Conservation (phyloP, 2,329 filamentous ascomycete species). For the Exophiala mesophila region DNA sequence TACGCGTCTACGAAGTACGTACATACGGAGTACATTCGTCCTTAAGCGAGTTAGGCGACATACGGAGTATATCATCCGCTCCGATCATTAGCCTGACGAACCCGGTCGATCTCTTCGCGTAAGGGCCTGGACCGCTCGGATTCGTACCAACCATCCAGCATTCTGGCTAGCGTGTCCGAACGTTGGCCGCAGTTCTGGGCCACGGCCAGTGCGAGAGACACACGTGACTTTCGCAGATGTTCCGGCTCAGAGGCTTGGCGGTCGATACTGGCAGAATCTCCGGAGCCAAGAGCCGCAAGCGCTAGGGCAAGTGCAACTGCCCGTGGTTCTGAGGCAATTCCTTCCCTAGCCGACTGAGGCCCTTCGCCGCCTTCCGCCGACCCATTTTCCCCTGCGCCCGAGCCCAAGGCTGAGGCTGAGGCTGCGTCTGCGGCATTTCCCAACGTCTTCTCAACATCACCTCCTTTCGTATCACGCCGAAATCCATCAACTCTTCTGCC, state of each 20-base stretch:
- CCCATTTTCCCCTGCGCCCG: neutral
- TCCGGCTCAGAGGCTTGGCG: constrained; percentile 20
- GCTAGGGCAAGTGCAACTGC: constrained; percentile 21
- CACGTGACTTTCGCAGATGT: constrained; percentile 20
- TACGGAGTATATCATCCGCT: neutral
- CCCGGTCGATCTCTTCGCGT: constrained; percentile 21
- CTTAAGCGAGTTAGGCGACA: neutral
- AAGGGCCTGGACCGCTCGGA: constrained; percentile 36
- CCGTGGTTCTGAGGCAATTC: constrained; percentile 10
- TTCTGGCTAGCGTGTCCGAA: constrained; percentile 15
- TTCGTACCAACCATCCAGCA: constrained; percentile 34
- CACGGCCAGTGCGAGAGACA: constrained; percentile 17
- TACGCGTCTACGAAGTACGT: no score
- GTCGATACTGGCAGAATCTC: neutral
- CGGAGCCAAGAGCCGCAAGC: constrained; percentile 15
- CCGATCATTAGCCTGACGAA: constrained; percentile 7
- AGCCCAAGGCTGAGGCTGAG: constrained; percentile 8
- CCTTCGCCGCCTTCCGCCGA: neutral
- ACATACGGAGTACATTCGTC: no score
- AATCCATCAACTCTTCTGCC: neutral
- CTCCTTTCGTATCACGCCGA: constrained; percentile 1
- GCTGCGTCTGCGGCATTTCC: constrained; percentile 17
- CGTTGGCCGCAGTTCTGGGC: constrained; percentile 11
- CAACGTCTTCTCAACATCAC: constrained; percentile 3
- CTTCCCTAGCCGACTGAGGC: constrained; percentile 4